Evolutionary conservation across 2,329 filamentous ascomycete genomes (phyloP), one percentile per base, ranked within the genome.

Genomic region (Coniella vitis): DNA sequence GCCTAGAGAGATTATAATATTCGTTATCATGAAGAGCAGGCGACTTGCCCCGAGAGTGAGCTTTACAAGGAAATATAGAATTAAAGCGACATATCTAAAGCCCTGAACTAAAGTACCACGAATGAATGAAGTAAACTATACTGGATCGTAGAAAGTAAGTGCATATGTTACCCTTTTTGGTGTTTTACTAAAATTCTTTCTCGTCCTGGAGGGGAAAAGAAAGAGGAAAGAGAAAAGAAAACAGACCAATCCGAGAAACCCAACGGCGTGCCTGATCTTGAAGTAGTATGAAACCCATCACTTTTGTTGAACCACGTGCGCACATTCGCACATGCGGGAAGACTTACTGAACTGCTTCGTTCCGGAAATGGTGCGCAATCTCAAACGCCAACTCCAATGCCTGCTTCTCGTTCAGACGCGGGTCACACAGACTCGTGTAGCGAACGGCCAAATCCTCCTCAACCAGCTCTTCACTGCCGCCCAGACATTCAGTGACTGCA

Each of bases 341-440:
- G 16, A n/a, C 25, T 47, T 29, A 47, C 17, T 17, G 25, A 21
- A 47, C 49, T 49, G 66, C 61, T 56, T 66, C 67, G 45, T 63
- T 61, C 16, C 76, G 70, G 56, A 74, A 93, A 61, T 90, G 87
- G 4, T 89, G 89, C 0, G 93, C 93, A 41, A 98, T 84, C 60
- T 97, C 69, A 66, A 98, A 98, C 0, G 93, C 90, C 64, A 97
- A 68, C 72, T 98, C 93, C 13, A 98, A 75, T 1, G 93, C 90
- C 72, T 98, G 93, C 71, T 97, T 96, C 76, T 97, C 93, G 63
- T 98, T 98, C 57, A 98, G 71, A 20, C 93, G 73, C 4, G 93
- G 93, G 65, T 98, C 93, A 65, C 93, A 98, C 72, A 91, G 97
- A 34, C 86, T 95, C 4, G 90, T 95, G 68, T 98, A 98, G 61